Evolutionary conservation across 805 yeast species (phyloP), one percentile per base, ranked within the genome.

Genomic region (Starmera caribaea): DNA sequence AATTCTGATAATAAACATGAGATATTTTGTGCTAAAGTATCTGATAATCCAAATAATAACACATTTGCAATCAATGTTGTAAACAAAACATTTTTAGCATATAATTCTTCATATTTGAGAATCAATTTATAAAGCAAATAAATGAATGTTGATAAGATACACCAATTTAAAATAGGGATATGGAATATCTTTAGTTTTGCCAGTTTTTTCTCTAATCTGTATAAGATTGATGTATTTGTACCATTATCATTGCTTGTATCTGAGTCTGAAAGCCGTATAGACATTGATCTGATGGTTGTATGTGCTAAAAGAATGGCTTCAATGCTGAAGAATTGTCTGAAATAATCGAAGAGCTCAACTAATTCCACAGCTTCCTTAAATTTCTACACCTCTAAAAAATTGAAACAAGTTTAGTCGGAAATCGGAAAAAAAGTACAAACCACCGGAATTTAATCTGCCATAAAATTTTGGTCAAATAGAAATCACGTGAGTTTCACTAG

Each of bases 11-110:
- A 32, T 8, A 50, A 39, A 30, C 58, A 54, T 1, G 56, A 51
- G 12, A 54, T 37, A 17, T 47, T 71, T 58, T 90, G 97, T 0
- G 97, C 97, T 45, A 89, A 55, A 0, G 89, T 76, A 56, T 90
- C 97, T 0, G 97, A 88, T n/a, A 87, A 77, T 0, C 96, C 96
- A 57, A 79, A 85, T 5, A 90, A 65, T 5, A 89, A 77, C 26
- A 84, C 61, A 53, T 90, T 90, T 1, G 96, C 81, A 17, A 79
- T 74, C 42, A 86, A 73, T 30, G 88, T 84, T 13, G 96, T 86
- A n/a, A 81, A 57, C 27, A 87, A 59, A 2, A 92, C 79, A 36
- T 77, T 75, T 41, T 63, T 68, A 44, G 73, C 71, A 57, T 88
- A 88, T 40, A 81, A 53, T 8, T 63, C 65, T 38, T 76, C 76